phyloP scores from a whole-genome alignment of 495 filamentous ascomycete species.

The Penicillium daleae region DNA sequence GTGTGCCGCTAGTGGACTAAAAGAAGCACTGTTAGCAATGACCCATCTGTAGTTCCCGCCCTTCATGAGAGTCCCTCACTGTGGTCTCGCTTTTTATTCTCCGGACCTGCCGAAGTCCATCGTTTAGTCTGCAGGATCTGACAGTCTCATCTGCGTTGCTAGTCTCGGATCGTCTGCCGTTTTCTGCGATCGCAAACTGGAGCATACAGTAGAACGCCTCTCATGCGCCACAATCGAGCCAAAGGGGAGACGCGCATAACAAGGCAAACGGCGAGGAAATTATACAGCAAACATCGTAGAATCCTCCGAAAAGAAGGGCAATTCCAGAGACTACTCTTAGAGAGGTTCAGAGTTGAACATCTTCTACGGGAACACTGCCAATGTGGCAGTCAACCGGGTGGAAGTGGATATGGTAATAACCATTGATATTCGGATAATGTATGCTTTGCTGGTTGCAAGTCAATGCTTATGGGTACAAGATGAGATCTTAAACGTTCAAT shows the following conservation, averaged over 20 bases:
- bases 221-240: neutral
- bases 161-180: neutral
- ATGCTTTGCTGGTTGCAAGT: constrained; percentile 3
- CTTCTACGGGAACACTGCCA: neutral
- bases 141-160: neutral
- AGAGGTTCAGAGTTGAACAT: neutral
- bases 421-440: neutral
- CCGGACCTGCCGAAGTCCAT: neutral
- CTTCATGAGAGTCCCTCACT: neutral
- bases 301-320: neutral
- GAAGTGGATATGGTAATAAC: neutral
- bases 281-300: neutral
- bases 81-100: constrained; percentile 1
- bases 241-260: neutral
- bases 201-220: neutral
- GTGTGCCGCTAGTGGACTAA: neutral
- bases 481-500: neutral
- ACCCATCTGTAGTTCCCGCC: no score
- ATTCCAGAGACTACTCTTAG: neutral
- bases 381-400: neutral
- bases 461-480: constrained; percentile 16
- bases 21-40: no score
- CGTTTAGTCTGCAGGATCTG: neutral
- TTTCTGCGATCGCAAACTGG: constrained; percentile 1
- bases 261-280: neutral